phyloP scores from a whole-genome alignment of 495 filamentous ascomycete genomes.

The Collariella sp. region DNA sequence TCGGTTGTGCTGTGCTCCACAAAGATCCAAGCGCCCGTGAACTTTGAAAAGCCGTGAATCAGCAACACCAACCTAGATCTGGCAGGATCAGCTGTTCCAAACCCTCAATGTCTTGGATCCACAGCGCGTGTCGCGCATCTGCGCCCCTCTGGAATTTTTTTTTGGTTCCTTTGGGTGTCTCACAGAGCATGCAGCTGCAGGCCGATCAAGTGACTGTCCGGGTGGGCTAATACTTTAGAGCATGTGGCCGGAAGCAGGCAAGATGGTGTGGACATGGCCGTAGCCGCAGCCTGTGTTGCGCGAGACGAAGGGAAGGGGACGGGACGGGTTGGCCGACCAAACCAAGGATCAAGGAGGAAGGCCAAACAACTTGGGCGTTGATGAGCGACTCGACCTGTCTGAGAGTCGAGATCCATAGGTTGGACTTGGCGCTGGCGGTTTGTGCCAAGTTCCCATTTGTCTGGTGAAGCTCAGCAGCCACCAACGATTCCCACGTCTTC shows the following conservation, averaged over 20 bases:
- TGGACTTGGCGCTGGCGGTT: too few relatives aligned
- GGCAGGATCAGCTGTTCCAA: constrained; percentile 8
- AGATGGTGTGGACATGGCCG: constrained; percentile 19
- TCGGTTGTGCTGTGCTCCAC: background rate
- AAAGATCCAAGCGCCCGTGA: too few relatives aligned
- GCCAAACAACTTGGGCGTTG: too few relatives aligned
- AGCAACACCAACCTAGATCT: background rate
- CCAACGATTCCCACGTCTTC: too few relatives aligned
- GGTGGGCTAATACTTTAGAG: constrained; percentile 18
- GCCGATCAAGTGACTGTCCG: constrained; percentile 27
- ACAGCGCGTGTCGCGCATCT: constrained; percentile 9
- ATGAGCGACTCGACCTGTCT: too few relatives aligned
- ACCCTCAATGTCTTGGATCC: background rate
- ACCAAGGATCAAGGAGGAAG: too few relatives aligned
- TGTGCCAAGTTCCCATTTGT: too few relatives aligned
- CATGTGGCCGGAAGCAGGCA: constrained; percentile 15
- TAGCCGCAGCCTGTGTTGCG: background rate
- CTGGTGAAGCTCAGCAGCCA: too few relatives aligned
- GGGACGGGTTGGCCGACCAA: background rate
- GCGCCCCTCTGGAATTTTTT: constrained; percentile 1
- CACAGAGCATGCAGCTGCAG: constrained; percentile 27
- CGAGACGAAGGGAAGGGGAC: too few relatives aligned
- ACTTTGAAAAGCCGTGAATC: too few relatives aligned
- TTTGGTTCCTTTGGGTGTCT: constrained; percentile 16
- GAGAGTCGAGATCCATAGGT: too few relatives aligned